phyloP scores from a whole-genome alignment of 2,329 filamentous ascomycete genomes.

The Talaromyces marneffei region DNA sequence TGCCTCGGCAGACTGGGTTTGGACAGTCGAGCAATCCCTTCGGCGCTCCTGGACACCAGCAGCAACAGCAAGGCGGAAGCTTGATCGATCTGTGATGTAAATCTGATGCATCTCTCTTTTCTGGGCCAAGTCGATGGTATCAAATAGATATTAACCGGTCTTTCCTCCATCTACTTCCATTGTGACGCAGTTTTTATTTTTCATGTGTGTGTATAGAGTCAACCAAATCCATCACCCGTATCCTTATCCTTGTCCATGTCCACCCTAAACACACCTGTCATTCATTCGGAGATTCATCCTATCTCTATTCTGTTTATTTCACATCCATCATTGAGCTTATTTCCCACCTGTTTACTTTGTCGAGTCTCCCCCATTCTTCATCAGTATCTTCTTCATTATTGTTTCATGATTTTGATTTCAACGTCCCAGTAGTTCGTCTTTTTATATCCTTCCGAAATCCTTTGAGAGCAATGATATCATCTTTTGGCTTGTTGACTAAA shows the following conservation, averaged over 20 bases:
- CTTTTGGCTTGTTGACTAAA: background rate
- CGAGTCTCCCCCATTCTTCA: background rate
- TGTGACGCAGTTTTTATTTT: background rate
- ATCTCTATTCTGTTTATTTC: background rate
- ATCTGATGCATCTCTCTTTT: background rate
- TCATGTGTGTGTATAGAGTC: constrained; percentile 1
- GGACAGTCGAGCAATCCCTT: constrained; percentile 51
- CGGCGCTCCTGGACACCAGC: constrained; percentile 44
- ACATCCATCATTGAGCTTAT: background rate
- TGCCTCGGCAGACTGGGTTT: constrained; percentile 45
- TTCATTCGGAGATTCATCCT: background rate
- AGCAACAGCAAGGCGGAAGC: constrained; percentile 46
- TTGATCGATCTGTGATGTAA: constrained; percentile 54
- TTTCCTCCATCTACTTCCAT: background rate
- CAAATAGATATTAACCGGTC: background rate
- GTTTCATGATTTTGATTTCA: background rate
- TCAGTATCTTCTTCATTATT: background rate
- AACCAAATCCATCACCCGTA: background rate
- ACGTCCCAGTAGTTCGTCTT: background rate
- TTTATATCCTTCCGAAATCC: background rate
- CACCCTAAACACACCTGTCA: background rate
- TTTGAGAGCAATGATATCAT: background rate
- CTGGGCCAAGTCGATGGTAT: background rate
- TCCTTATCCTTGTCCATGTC: background rate
- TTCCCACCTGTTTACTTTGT: background rate